phyloP scores from a whole-genome alignment of 2,329 filamentous ascomycete species.

The Cytospora chrysosperma region DNA sequence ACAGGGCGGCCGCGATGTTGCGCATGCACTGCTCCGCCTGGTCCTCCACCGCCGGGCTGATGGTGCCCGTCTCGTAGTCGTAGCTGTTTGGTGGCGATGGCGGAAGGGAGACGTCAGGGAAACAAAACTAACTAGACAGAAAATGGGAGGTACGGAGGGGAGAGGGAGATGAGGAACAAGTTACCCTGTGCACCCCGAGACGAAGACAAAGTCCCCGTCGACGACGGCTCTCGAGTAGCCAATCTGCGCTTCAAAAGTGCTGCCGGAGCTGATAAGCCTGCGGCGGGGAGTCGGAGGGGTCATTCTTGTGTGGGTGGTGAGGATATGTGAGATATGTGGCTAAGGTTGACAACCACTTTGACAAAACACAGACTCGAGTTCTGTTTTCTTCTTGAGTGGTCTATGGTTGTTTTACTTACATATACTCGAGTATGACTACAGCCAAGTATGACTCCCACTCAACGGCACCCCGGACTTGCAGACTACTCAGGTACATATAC shows the following conservation, averaged over 20 bases:
- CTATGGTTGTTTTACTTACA: background rate
- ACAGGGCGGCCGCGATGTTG: slow-evolving; percentile 48
- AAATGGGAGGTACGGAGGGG: background rate
- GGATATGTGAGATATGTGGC: background rate
- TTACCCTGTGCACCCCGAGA: slow-evolving; percentile 56
- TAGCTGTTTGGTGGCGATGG: slow-evolving; percentile 44
- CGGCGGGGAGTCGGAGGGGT: slow-evolving; percentile 13
- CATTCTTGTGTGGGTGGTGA: background rate
- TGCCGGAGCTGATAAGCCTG: slow-evolving; percentile 46
- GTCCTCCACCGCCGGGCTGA: slow-evolving; percentile 44
- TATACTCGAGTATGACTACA: too few relatives aligned
- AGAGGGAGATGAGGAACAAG: slow-evolving; percentile 4
- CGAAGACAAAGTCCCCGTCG: slow-evolving; percentile 48
- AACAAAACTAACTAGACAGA: too few relatives aligned
- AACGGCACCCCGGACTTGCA: background rate
- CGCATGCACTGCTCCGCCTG: slow-evolving; percentile 50
- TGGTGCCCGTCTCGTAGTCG: slow-evolving; percentile 47
- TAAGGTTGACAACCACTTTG: background rate
- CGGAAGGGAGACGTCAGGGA: background rate
- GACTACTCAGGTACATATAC: too few relatives aligned
- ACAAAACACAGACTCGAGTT: background rate
- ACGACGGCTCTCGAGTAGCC: slow-evolving; percentile 56
- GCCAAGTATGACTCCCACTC: background rate
- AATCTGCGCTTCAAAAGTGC: slow-evolving; percentile 51
- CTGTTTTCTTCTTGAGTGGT: too few relatives aligned